phyloP scores from a whole-genome alignment of 164 flowering plant genomes.

The Magnolia sinica region DNA sequence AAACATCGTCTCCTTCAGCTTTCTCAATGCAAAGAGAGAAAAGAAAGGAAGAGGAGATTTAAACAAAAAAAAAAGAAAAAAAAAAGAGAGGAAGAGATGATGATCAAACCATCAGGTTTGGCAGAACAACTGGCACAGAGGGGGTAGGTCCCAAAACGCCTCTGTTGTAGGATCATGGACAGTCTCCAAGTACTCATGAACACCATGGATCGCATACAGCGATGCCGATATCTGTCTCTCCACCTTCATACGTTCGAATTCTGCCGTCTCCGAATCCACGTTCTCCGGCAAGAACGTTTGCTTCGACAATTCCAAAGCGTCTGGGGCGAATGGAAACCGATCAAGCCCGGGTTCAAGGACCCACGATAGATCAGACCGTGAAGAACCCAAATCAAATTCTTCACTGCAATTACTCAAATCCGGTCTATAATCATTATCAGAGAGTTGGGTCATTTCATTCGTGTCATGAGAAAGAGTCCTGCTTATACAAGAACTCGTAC shows the following conservation, averaged over 20 bases:
- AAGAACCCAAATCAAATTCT: slow-evolving; percentile 28
- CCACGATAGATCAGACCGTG: slow-evolving; percentile 35
- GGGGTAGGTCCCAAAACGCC: slow-evolving; percentile 77
- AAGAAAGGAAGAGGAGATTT: not conserved
- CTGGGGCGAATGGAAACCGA: slow-evolving; percentile 31
- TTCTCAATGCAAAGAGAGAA: not conserved
- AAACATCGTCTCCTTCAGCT: not conserved
- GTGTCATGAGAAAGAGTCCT: slow-evolving; percentile 2
- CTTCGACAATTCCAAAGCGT: slow-evolving; percentile 33
- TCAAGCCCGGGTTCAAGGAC: slow-evolving; percentile 26
- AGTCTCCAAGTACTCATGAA: slow-evolving; percentile 62
- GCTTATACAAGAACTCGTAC: not conserved
- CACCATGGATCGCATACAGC: slow-evolving; percentile 61
- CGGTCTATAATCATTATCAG: slow-evolving; percentile 62
- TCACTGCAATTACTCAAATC: slow-evolving; percentile 46
- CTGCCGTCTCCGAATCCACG: slow-evolving; percentile 31
- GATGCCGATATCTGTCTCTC: slow-evolving; percentile 77
- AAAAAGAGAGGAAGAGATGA: not conserved
- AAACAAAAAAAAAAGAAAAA: not conserved
- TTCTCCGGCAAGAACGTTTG: slow-evolving; percentile 16
- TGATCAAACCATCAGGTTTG: slow-evolving; percentile 15
- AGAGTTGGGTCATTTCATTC: slow-evolving; percentile 18
- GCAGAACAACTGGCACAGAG: slow-evolving; percentile 52
- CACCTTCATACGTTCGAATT: slow-evolving; percentile 67
- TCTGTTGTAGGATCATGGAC: slow-evolving; percentile 47